These are phyloP conservation scores for Exobasidium cylindrosporum DNA, from an alignment of 1,284 basidiomycete species.

Conservation along the genomic window DNA sequence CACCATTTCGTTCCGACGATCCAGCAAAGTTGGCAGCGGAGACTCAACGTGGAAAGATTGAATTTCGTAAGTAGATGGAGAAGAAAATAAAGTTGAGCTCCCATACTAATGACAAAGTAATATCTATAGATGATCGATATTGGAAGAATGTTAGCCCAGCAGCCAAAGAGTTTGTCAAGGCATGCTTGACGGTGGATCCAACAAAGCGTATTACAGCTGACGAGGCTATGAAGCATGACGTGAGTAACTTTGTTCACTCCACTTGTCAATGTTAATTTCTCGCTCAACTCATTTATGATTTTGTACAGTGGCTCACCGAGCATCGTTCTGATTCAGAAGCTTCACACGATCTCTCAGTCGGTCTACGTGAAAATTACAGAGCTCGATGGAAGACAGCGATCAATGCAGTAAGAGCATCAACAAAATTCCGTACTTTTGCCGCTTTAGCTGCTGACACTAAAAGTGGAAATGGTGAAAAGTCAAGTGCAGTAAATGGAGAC, in stretches of 20 bases:
- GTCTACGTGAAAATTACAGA: conserved; percentile 54
- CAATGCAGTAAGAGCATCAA: conserved; percentile 50
- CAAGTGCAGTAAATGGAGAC: conserved; percentile 16
- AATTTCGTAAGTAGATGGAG: conserved; percentile 60
- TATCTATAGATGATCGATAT: conserved; percentile 65
- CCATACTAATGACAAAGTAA: conserved; percentile 2
- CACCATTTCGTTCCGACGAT: conserved; percentile 83
- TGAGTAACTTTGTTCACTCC: conserved; percentile 41
- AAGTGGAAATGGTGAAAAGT: conserved; percentile 2
- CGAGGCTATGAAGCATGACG: conserved; percentile 67
- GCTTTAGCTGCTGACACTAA: conserved; percentile 21
- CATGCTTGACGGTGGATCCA: conserved; percentile 73
- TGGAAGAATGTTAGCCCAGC: conserved; percentile 78
- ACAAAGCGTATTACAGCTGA: conserved; percentile 69
- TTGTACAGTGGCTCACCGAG: conserved; percentile 38
- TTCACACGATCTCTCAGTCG: conserved; percentile 44
- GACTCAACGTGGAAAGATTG: conserved; percentile 75
- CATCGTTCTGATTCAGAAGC: conserved; percentile 26
- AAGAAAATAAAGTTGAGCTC: neutral
- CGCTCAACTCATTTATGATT: neutral
- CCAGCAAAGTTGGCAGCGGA: conserved; percentile 73
- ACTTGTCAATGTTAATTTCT: neutral
- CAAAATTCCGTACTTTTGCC: conserved; percentile 47
- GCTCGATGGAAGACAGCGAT: conserved; percentile 49
- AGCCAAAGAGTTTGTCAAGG: conserved; percentile 82